Percentiles rank a stretch among this genome's conserved stretches.
phyloP scores from a whole-genome alignment of 805 yeast species.

The Sungouiella blattae region DNA sequence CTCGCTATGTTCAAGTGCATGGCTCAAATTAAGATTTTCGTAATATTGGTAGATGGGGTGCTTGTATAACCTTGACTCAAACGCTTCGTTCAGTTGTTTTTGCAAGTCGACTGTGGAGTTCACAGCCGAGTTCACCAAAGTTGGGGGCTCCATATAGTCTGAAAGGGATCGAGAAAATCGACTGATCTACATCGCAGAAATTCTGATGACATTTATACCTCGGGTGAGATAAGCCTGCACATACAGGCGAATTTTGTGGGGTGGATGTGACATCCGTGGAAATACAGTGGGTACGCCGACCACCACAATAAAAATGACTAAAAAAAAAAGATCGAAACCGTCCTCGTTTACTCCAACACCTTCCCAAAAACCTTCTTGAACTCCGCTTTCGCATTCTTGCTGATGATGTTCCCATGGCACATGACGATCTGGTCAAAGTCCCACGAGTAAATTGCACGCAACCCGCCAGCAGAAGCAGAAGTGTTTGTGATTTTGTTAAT shows the following conservation, averaged over 20 bases:
- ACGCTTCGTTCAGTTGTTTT: neutral
- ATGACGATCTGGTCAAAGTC: constrained; percentile 23
- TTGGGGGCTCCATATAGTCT: neutral
- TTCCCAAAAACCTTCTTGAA: constrained; percentile 14
- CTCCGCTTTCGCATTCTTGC: constrained; percentile 11
- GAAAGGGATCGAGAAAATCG: too few species aligned
- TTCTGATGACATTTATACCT: too few species aligned
- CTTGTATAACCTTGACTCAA: neutral
- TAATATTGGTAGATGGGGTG: constrained; percentile 14
- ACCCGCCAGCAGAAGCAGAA: constrained; percentile 12
- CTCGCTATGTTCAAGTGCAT: constrained; percentile 10
- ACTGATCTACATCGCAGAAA: too few species aligned
- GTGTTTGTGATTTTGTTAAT: constrained; percentile 21
- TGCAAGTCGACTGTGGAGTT: neutral
- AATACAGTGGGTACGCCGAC: too few species aligned
- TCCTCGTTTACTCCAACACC: constrained; percentile 1
- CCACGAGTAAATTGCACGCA: constrained; percentile 20
- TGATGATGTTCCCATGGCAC: constrained; percentile 21
- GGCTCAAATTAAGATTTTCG: constrained; percentile 7
- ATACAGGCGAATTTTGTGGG: too few species aligned
- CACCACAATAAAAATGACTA: neutral
- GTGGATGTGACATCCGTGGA: too few species aligned
- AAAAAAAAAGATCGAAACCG: neutral
- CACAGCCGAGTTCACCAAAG: neutral
- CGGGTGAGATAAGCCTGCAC: neutral